Evolutionary conservation across 2,329 filamentous ascomycete genomes (phyloP).

Genomic region (Delphinella strobiligena): DNA sequence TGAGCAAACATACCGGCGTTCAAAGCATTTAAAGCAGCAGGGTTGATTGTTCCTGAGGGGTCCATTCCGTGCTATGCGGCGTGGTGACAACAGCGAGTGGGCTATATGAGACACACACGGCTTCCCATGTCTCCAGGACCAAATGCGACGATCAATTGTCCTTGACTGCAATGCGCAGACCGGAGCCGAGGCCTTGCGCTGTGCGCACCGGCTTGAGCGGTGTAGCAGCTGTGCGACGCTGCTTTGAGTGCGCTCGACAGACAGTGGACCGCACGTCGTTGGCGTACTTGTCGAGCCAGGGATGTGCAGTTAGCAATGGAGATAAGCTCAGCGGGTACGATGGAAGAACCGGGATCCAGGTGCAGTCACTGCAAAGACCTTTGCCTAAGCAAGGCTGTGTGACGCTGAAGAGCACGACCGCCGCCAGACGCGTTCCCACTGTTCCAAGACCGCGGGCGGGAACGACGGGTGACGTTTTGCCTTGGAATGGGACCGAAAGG

Average conservation of each 20-base stretch:
- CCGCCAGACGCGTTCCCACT: not conserved
- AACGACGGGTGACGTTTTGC: not conserved
- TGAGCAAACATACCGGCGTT: not conserved
- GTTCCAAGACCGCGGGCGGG: not conserved
- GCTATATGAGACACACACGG: constrained; percentile 23
- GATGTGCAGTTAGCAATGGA: not conserved
- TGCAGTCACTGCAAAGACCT: not conserved
- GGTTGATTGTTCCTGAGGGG: constrained; percentile 84
- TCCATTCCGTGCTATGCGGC: constrained; percentile 31
- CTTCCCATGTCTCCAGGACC: constrained; percentile 19
- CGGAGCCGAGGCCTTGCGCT: not conserved
- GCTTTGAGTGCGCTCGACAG: not conserved
- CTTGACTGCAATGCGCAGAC: not conserved
- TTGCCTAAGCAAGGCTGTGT: not conserved
- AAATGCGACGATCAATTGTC: not conserved
- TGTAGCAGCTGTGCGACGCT: not conserved
- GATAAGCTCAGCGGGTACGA: not conserved
- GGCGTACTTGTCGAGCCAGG: not conserved
- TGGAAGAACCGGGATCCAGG: not conserved
- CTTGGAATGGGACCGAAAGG: not conserved
- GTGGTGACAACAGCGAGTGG: constrained; percentile 17
- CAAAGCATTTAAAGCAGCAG: constrained; percentile 63
- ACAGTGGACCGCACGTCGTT: not conserved
- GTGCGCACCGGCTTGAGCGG: not conserved
- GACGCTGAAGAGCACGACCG: not conserved